phyloP scores from a whole-genome alignment of 1,139 yeast species.

The Wickerhamiella infanticola region DNA sequence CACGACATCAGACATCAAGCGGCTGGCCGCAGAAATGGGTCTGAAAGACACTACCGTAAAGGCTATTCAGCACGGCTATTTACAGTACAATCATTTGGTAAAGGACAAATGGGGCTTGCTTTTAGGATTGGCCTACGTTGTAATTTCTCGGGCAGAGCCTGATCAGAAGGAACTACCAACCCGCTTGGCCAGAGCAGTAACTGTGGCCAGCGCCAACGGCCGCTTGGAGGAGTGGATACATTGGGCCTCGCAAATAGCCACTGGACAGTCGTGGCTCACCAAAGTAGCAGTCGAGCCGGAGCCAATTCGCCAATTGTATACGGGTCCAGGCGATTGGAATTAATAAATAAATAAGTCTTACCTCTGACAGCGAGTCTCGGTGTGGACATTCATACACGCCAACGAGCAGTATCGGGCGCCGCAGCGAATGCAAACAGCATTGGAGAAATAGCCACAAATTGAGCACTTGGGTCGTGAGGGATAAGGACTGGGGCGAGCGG shows the following conservation, averaged over 20 bases:
- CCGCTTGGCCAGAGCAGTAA: not conserved
- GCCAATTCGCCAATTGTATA: slow-evolving; percentile 5
- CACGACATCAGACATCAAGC: slow-evolving; percentile 12
- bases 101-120: slow-evolving; percentile 25
- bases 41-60: slow-evolving; percentile 15
- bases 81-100: slow-evolving; percentile 20
- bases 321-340: not conserved
- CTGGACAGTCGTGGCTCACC: slow-evolving; percentile 24
- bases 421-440: slow-evolving; percentile 24
- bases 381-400: slow-evolving; percentile 25
- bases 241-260: slow-evolving; percentile 22
- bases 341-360: not conserved
- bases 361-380: slow-evolving; percentile 28
- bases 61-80: slow-evolving; percentile 22
- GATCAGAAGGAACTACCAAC: slow-evolving; percentile 9
- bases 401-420: slow-evolving; percentile 26
- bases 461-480: slow-evolving; percentile 25
- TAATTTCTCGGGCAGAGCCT: slow-evolving; percentile 22
- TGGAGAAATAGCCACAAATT: slow-evolving; percentile 31
- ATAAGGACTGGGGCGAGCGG: slow-evolving; percentile 22
- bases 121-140: slow-evolving; percentile 21
- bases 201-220: slow-evolving; percentile 4
- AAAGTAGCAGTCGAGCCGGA: slow-evolving; percentile 17
- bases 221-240: slow-evolving; percentile 22
- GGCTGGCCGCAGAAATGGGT: slow-evolving; percentile 16